Evolutionary conservation across 305 asterid species (phyloP), one percentile per base, ranked within the genome.

Genomic region (Rubia occidens): DNA sequence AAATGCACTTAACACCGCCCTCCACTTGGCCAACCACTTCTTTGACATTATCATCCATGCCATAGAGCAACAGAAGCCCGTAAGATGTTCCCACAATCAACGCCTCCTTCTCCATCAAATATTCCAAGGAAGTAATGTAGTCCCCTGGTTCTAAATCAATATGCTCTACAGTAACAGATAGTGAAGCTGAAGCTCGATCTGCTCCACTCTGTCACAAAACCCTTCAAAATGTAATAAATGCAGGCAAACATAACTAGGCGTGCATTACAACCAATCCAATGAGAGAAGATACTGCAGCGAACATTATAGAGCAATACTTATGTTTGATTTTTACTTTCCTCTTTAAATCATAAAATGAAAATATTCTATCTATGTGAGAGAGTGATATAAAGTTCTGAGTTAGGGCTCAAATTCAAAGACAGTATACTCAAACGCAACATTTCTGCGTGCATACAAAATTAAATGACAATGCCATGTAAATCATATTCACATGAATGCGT

Each of bases 101-200:
- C 29, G 95, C 88, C 77, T 94, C 98, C 85, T 89, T 94, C 81
- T 94, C 98, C 97, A 90, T 87, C 69, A 87, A 76, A 85, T 88
- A 94, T 45, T 94, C 95, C 85, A 94, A 77, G 73, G 89, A 85
- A 66, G 97, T 86, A 74, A 90, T 83, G 61, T 56, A 81, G 78
- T 90, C 98, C 75, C 95, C 96, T 58, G 78, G 64, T 76, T 94
- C 97, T 63, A 94, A 71, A 76, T 90, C 91, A 76, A 87, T 67
- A 71, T 79, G 79, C 77, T 78, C 84, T 53, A 71, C 79, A 13
- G 82, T 72, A 47, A 79, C 78, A 67, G 82, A 72, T 10, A 53
- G 15, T 18, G 79, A 53, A 63, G 76, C 63, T 75, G 77, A 83
- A 60, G 76, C 77, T 86, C 86, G 73, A 40, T 79, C 62, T 65